Percentiles rank a stretch among this genome's conserved stretches.
These are phyloP conservation scores for Medicago ruthenica DNA, from an alignment of 306 rosid genomes.

Conservation along the genomic window DNA sequence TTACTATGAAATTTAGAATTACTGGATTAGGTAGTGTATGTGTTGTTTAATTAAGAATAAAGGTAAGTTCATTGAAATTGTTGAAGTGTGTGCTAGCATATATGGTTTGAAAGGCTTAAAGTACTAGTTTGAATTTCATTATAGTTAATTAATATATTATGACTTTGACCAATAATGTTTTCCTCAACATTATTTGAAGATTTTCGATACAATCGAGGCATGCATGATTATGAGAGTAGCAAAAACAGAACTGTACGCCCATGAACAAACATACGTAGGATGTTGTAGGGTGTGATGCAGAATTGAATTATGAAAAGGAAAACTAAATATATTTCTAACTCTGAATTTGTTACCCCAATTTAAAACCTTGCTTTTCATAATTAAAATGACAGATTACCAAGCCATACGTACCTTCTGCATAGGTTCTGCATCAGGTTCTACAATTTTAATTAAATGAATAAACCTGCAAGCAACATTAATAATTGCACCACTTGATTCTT, in stretches of 20 bases:
- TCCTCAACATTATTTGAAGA: slow-evolving; percentile 42
- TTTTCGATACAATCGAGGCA: slow-evolving; percentile 51
- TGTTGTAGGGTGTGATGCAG: neutral
- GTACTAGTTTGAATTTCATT: slow-evolving; percentile 24
- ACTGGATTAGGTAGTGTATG: slow-evolving; percentile 62
- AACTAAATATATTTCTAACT: neutral
- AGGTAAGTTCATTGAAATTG: slow-evolving; percentile 46
- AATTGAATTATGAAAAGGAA: neutral
- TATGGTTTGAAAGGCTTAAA: slow-evolving; percentile 35
- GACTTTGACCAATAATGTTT: slow-evolving; percentile 42
- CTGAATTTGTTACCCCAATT: neutral
- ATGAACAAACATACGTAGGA: slow-evolving; percentile 30
- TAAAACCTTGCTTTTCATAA: neutral
- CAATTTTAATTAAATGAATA: slow-evolving; percentile 3
- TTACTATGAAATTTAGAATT: slow-evolving; percentile 26
- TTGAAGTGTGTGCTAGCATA: slow-evolving; percentile 33
- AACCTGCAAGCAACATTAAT: slow-evolving; percentile 24
- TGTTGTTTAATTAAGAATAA: slow-evolving; percentile 44
- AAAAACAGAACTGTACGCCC: slow-evolving; percentile 32
- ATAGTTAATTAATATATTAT: slow-evolving; percentile 20
- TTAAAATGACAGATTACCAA: neutral
- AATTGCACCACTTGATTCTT: slow-evolving; percentile 19
- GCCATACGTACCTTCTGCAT: neutral
- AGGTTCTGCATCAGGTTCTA: neutral
- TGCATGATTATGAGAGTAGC: slow-evolving; percentile 5